These are phyloP conservation scores for Teratosphaeria nubilosa DNA, from an alignment of 2,329 filamentous ascomycete species.

Conservation along the genomic window DNA sequence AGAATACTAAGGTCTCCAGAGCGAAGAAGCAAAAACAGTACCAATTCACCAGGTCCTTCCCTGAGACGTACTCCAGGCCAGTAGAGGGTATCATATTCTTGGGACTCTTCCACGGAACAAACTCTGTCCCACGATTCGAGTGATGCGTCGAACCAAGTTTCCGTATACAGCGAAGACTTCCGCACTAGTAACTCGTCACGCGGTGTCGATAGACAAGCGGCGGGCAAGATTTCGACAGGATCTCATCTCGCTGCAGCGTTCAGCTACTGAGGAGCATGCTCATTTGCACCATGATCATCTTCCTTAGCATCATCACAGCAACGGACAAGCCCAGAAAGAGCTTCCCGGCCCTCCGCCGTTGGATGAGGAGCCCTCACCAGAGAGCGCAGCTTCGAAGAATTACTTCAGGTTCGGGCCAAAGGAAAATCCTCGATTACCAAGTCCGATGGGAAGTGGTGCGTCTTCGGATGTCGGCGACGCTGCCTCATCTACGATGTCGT, in stretches of 20 bases:
- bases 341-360: neutral
- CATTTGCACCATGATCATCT: neutral
- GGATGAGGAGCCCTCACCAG: constrained; percentile 3
- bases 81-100: constrained; percentile 65
- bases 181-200: constrained; percentile 54
- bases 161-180: constrained; percentile 52
- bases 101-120: constrained; percentile 50
- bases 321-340: neutral
- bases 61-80: constrained; percentile 69
- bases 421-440: neutral
- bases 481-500: constrained; percentile 20
- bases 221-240: constrained; percentile 64
- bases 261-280: constrained; percentile 12
- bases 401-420: neutral
- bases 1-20: constrained; percentile 32
- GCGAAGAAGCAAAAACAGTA: constrained; percentile 54
- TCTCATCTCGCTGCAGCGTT: constrained; percentile 43
- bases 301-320: neutral
- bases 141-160: constrained; percentile 71
- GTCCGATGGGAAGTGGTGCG: neutral
- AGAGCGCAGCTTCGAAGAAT: constrained; percentile 2
- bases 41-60: constrained; percentile 66
- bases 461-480: neutral
- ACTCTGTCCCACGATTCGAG: constrained; percentile 54
- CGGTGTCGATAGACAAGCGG: constrained; percentile 60